Conservation (phyloP, 1,284 basidiomycete species). For the Pseudozyma pruni region DNA sequence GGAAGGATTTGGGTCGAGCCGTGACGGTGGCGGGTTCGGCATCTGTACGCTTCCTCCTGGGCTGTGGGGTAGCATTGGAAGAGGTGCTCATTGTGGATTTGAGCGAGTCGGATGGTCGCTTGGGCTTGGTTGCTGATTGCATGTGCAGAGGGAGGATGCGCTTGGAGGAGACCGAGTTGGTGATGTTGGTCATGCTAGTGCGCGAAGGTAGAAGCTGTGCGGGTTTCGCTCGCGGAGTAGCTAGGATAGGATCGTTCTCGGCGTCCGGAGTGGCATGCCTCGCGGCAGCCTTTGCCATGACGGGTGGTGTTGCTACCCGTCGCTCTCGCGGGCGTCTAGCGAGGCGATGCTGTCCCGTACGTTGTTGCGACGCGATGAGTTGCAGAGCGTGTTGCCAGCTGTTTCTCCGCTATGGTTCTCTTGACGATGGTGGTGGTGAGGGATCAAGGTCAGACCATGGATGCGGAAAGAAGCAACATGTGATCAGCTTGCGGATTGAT, state of each 20-base stretch:
- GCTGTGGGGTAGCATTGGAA: constrained; percentile 33
- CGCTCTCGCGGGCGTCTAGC: not conserved
- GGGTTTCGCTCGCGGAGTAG: constrained; percentile 28
- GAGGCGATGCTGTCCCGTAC: not conserved
- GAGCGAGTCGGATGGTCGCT: constrained; percentile 7
- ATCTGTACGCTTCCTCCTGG: constrained; percentile 40
- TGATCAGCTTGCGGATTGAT: too few relatives aligned
- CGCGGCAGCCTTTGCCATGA: constrained; percentile 24
- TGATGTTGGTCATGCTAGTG: constrained; percentile 43
- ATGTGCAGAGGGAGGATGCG: constrained; percentile 33
- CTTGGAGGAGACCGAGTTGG: constrained; percentile 36
- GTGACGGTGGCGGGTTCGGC: constrained; percentile 31
- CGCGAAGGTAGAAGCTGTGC: constrained; percentile 14
- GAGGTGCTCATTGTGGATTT: constrained; percentile 8
- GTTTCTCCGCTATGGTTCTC: too few relatives aligned
- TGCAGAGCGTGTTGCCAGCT: too few relatives aligned
- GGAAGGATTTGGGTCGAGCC: constrained; percentile 18
- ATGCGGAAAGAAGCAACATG: not conserved
- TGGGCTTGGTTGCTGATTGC: constrained; percentile 16
- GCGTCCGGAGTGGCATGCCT: constrained; percentile 32
- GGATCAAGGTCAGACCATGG: not conserved
- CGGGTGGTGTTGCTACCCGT: not conserved
- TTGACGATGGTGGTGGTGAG: constrained; percentile 6
- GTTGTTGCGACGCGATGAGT: not conserved
- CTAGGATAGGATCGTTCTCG: constrained; percentile 33